Base-by-base conservation (phyloP, 2,329 filamentous ascomycete species). In the Alternaria solani region DNA sequence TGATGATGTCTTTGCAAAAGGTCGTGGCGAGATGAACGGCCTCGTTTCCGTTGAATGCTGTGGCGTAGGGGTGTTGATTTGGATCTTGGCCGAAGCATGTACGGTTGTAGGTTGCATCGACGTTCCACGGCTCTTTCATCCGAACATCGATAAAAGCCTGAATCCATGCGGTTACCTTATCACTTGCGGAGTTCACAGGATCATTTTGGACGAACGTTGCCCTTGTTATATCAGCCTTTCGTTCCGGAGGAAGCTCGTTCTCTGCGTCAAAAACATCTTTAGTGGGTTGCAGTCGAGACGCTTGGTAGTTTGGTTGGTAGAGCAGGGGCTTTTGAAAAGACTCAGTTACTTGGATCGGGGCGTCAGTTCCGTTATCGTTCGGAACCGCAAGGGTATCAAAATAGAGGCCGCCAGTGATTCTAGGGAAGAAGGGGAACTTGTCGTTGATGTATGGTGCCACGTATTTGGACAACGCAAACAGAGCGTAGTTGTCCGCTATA, bases 401-500 rank as follows among this genome's bases (percentile, higher is more conserved):
- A 5, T 12, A 25, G 4, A 25, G 2, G 8, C 9, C n/a, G 12
- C 7, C 43, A 46, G 32, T 36, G 16, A 5, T 16, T 9, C 3
- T 7, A 16, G 25, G 43, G 7, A 46, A 23, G 14, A 26, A 46
- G 18, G 43, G 4, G 43, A 46, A 46, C 2, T 46, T 46, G 3
- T 23, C 30, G 9, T 25, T 25, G 28, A 39, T 34, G 8, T 14
- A 8, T 46, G 23, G 51, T 7, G 32, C 42, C 12, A 55, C 42
- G 30, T 32, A 32, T 32, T 11, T 32, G 30, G 30, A 32, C 30
- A 55, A 34, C 14, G 52, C 52, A 38, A 39, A 41, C 14, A 55
- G 43, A 18, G 52, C 52, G 7, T 55, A 55, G 16, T 41, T 48
- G 32, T 55, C 52, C 8, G 52, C 43, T 55, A 26, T 2, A 47